A percentile compares a stretch with the other conserved stretches of the same genome.
These are phyloP conservation scores for Xylariaceae sp. DNA, from an alignment of 2,329 filamentous ascomycete genomes.

Conservation along the genomic window DNA sequence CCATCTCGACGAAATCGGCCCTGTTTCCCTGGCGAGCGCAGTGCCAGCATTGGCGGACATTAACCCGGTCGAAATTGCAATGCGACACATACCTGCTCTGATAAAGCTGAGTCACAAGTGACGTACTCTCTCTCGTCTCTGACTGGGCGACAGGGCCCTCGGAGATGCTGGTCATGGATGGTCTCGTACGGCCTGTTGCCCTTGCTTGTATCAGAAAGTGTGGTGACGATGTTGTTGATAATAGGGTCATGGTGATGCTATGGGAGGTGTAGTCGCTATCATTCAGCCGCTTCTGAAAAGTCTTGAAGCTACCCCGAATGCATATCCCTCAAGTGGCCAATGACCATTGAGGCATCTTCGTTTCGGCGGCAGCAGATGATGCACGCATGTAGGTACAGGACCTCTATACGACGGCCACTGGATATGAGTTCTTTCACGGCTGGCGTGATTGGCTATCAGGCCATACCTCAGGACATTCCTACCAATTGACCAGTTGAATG, in stretches of 20 bases:
- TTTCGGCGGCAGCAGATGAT: constrained; percentile 14
- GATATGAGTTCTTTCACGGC: constrained; percentile 1
- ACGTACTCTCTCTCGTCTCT: background rate
- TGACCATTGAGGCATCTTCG: constrained; percentile 2
- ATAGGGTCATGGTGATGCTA: constrained; percentile 2
- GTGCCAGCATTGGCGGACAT: constrained; percentile 6
- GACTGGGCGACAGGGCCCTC: background rate
- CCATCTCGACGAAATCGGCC: constrained; percentile 11
- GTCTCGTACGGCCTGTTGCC: background rate
- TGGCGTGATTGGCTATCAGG: constrained; percentile 14
- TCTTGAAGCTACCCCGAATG: constrained; percentile 12
- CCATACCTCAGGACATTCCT: constrained; percentile 1
- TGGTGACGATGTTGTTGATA: background rate
- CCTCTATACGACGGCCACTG: constrained; percentile 7
- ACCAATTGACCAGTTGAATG: constrained; percentile 11
- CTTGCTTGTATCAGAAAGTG: background rate
- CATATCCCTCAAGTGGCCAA: constrained; percentile 7
- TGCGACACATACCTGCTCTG: constrained; percentile 1
- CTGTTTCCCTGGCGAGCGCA: constrained; percentile 10
- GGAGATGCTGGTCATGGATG: background rate
- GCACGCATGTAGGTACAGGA: constrained; percentile 15
- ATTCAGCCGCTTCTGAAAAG: constrained; percentile 17
- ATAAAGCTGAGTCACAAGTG: constrained; percentile 1
- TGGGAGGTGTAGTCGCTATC: constrained; percentile 8
- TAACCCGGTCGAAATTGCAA: constrained; percentile 16